A percentile compares a stretch with the other conserved stretches of the same genome.
phyloP scores from a whole-genome alignment of 805 yeast species.

The Candida corydali region DNA sequence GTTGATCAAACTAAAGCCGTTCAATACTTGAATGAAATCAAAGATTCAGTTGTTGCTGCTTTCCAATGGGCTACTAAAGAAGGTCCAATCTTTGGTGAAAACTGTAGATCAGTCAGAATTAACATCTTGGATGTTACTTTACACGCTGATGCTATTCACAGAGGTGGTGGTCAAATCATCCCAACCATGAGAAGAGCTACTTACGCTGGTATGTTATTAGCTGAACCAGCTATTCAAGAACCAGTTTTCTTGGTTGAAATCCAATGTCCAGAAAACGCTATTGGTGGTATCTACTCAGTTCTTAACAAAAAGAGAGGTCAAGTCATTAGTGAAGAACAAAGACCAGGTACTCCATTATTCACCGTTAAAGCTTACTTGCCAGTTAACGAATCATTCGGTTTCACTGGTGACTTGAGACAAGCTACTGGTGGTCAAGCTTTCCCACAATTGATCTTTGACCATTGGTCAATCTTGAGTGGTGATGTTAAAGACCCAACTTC shows the following conservation, averaged over 20 bases:
- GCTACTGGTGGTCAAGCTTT: slow-evolving; percentile 99
- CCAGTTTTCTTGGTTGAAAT: slow-evolving; percentile 99
- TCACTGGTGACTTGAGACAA: slow-evolving; percentile 98
- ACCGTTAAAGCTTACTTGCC: slow-evolving; percentile 99
- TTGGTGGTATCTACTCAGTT: slow-evolving; percentile 99
- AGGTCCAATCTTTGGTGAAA: slow-evolving; percentile 98
- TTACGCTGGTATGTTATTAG: slow-evolving; percentile 95
- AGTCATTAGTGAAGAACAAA: slow-evolving; percentile 98
- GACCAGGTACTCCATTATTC: slow-evolving; percentile 99
- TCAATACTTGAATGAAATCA: slow-evolving; percentile 97
- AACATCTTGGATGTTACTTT: slow-evolving; percentile 98
- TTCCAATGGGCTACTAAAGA: slow-evolving; percentile 99
- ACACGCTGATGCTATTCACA: slow-evolving; percentile 99
- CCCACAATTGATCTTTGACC: slow-evolving; percentile 99
- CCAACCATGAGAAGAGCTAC: slow-evolving; percentile 99
- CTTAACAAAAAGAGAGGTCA: slow-evolving; percentile 99
- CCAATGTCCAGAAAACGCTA: slow-evolving; percentile 98
- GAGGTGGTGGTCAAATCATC: slow-evolving; percentile 99
- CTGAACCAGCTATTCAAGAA: slow-evolving; percentile 98
- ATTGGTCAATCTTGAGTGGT: slow-evolving; percentile 89
- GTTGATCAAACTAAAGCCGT: slow-evolving; percentile 99
- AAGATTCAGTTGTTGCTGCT: slow-evolving; percentile 99
- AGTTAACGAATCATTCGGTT: slow-evolving; percentile 99
- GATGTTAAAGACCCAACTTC: slow-evolving; percentile 85
- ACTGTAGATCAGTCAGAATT: slow-evolving; percentile 91